These are phyloP conservation scores for Syzygium oleosum DNA, from an alignment of 345 rosid genomes.

Conservation along the genomic window DNA sequence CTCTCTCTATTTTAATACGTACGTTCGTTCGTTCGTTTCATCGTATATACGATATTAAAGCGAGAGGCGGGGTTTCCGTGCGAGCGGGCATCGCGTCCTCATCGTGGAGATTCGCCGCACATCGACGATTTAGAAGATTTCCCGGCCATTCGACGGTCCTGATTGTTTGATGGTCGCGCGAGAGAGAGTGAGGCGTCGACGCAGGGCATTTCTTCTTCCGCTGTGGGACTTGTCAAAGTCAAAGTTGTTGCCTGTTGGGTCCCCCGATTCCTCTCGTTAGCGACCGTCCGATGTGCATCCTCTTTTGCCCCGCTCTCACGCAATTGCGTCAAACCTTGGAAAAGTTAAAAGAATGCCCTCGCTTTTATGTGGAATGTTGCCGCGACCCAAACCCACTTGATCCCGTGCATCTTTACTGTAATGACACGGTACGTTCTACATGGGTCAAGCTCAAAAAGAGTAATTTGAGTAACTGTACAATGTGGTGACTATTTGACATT, in stretches of 20 bases:
- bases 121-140: neutral
- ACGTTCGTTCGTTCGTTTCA: neutral
- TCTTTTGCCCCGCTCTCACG: neutral
- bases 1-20: neutral
- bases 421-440: neutral
- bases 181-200: neutral
- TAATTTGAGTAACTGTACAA: neutral
- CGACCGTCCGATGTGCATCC: neutral
- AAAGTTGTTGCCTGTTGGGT: neutral
- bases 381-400: neutral
- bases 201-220: neutral
- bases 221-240: neutral
- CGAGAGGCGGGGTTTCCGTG: neutral
- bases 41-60: neutral
- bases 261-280: neutral
- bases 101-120: neutral
- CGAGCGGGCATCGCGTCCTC: neutral
- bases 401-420: neutral
- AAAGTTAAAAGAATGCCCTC: neutral
- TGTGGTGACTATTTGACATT: no score
- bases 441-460: neutral
- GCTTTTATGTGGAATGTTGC: neutral
- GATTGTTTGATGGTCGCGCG: neutral
- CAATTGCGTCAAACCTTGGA: neutral
- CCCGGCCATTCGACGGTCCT: neutral